Conservation (phyloP, 305 asterid genomes). For the Lippia alba region DNA sequence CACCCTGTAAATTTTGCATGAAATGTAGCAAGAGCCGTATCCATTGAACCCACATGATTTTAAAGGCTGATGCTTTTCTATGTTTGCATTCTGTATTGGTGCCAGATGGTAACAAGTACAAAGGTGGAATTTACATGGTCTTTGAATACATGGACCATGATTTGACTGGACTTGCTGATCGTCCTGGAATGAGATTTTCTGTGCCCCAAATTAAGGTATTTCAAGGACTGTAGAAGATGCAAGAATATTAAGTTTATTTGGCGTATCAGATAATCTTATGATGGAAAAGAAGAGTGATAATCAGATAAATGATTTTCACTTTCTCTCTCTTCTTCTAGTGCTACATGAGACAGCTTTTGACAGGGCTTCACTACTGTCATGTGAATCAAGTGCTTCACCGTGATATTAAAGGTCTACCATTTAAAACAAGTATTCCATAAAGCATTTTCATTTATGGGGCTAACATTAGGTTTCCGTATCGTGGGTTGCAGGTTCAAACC, state of each 20-base stretch:
- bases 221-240: conserved; percentile 23
- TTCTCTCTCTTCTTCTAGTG: conserved; percentile 66
- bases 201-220: conserved; percentile 90
- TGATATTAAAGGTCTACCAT: conserved; percentile 83
- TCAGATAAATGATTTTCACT: conserved; percentile 51
- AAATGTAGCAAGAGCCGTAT: background rate
- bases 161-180: conserved; percentile 95
- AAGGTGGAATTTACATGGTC: conserved; percentile 94
- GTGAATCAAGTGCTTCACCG: conserved; percentile 99
- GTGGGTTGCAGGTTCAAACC: conserved; percentile 80
- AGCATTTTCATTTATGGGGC: conserved; percentile 20
- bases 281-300: conserved; percentile 49
- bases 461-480: conserved; percentile 28
- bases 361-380: conserved; percentile 99
- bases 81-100: conserved; percentile 30
- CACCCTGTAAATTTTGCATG: conserved; percentile 1
- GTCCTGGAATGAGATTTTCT: conserved; percentile 91
- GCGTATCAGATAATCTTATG: conserved; percentile 36
- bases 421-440: conserved; percentile 35
- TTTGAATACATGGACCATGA: conserved; percentile 98
- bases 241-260: conserved; percentile 29
- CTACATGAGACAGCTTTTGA: conserved; percentile 94
- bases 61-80: conserved; percentile 25
- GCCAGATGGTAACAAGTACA: conserved; percentile 89
- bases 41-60: background rate